A percentile compares a stretch with the other conserved stretches of the same genome.
phyloP scores from a whole-genome alignment of 2,329 filamentous ascomycete genomes.

The Madurella fahalii region DNA sequence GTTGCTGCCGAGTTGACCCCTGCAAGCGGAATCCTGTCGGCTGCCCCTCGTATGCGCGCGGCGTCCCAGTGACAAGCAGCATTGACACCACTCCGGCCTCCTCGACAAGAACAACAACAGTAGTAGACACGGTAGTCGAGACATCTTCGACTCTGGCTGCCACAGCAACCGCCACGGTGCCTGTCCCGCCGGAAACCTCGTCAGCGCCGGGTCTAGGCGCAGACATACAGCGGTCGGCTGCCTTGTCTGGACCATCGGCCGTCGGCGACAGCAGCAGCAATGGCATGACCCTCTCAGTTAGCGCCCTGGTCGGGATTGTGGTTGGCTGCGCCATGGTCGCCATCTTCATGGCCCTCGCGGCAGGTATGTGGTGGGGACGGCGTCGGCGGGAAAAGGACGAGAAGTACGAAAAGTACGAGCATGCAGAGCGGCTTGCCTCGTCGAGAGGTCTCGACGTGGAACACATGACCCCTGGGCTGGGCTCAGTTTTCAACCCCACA shows the following conservation, averaged over 20 bases:
- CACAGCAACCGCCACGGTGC: background rate
- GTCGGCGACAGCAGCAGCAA: background rate
- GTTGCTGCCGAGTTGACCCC: constrained; percentile 45
- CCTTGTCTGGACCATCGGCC: constrained; percentile 7
- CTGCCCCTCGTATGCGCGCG: constrained; percentile 28
- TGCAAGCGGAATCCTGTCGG: constrained; percentile 31
- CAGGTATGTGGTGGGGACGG: constrained; percentile 18
- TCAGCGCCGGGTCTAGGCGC: background rate
- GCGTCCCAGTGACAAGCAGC: background rate
- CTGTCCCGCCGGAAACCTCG: background rate
- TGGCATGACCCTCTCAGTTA: constrained; percentile 16
- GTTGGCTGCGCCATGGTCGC: constrained; percentile 16
- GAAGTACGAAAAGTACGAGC: constrained; percentile 12
- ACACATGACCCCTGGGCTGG: constrained; percentile 10
- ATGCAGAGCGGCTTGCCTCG: constrained; percentile 2
- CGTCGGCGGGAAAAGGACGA: constrained; percentile 10
- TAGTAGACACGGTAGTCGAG: background rate
- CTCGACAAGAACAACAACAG: constrained; percentile 9
- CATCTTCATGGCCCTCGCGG: constrained; percentile 11
- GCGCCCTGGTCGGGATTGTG: constrained; percentile 20
- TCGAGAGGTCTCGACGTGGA: constrained; percentile 7
- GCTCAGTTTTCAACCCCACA: constrained; percentile 17
- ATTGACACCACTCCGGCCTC: background rate
- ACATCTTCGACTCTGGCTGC: background rate
- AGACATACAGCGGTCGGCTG: background rate